A percentile compares a stretch with the other conserved stretches of the same genome.
phyloP scores from a whole-genome alignment of 2,329 filamentous ascomycete genomes.

The Xylariaceae sp. region DNA sequence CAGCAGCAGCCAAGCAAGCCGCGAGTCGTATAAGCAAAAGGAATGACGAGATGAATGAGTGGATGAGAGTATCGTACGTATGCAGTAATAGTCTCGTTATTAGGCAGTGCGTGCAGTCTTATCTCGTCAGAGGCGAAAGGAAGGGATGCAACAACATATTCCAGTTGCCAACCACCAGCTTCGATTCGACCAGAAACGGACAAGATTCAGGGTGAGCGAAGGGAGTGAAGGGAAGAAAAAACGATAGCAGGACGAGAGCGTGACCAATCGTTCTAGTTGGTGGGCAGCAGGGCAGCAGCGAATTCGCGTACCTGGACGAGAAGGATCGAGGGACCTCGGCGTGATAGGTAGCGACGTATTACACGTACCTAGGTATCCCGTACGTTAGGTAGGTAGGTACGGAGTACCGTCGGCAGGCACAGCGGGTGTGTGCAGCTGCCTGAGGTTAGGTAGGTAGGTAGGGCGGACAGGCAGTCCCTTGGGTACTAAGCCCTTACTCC shows the following conservation, averaged over 20 bases:
- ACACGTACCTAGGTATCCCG: too few species aligned
- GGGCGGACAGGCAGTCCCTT: too few species aligned
- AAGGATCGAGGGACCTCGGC: too few species aligned
- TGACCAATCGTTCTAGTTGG: too few species aligned
- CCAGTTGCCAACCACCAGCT: constrained; percentile 1
- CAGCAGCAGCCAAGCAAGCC: constrained; percentile 5
- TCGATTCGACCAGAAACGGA: neutral
- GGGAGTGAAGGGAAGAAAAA: neutral
- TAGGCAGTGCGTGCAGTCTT: constrained; percentile 1
- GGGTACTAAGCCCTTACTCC: too few species aligned
- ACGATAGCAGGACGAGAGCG: neutral
- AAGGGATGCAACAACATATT: constrained; percentile 15
- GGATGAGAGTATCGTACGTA: neutral
- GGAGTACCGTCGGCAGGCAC: too few species aligned
- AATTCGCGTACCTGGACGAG: too few species aligned
- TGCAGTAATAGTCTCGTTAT: neutral
- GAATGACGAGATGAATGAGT: neutral
- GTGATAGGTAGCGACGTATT: too few species aligned
- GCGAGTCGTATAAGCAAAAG: constrained; percentile 5
- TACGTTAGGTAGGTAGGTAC: too few species aligned
- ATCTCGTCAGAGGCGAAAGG: constrained; percentile 10
- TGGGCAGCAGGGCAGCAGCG: too few species aligned
- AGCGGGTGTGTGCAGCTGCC: too few species aligned
- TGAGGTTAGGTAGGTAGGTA: too few species aligned
- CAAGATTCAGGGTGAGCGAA: neutral